These are phyloP conservation scores for Favolaschia claudopus DNA, from an alignment of 768 basidiomycete species.

Conservation along the genomic window DNA sequence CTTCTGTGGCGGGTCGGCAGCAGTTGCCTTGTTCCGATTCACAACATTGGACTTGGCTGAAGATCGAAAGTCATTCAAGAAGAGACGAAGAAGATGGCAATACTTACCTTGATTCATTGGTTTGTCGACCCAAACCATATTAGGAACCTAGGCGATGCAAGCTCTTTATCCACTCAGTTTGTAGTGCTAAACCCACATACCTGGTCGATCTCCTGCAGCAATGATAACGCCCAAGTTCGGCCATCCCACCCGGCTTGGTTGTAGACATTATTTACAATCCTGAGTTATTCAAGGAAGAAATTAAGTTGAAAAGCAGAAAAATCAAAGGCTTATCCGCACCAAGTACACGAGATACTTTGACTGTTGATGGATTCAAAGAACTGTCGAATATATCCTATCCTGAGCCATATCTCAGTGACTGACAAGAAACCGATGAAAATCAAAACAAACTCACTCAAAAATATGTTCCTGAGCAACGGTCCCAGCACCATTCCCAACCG, in stretches of 20 bases:
- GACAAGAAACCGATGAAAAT: too few species aligned
- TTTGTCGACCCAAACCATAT: slow-evolving; percentile 18
- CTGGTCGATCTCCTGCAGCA: neutral
- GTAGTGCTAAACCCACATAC: neutral
- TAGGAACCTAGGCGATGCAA: neutral
- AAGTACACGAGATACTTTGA: too few species aligned
- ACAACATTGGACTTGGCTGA: slow-evolving; percentile 10
- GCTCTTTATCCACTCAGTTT: neutral
- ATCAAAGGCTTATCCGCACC: too few species aligned
- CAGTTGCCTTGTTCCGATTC: neutral
- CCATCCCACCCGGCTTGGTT: neutral
- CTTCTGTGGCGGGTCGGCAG: neutral
- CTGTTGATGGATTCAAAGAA: too few species aligned
- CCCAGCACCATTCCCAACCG: neutral
- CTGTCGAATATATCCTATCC: neutral
- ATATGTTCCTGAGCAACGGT: neutral
- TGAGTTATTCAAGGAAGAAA: neutral
- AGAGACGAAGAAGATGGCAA: neutral
- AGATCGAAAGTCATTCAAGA: neutral
- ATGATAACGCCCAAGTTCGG: neutral
- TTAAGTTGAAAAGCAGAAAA: too few species aligned
- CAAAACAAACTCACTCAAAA: slow-evolving; percentile 3
- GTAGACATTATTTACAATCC: neutral
- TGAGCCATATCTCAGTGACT: too few species aligned
- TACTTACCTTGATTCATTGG: slow-evolving; percentile 6